Percentiles rank a stretch among this genome's conserved stretches.
phyloP scores from a whole-genome alignment of 805 yeast species.

The Scheffersomyces lignosus region DNA sequence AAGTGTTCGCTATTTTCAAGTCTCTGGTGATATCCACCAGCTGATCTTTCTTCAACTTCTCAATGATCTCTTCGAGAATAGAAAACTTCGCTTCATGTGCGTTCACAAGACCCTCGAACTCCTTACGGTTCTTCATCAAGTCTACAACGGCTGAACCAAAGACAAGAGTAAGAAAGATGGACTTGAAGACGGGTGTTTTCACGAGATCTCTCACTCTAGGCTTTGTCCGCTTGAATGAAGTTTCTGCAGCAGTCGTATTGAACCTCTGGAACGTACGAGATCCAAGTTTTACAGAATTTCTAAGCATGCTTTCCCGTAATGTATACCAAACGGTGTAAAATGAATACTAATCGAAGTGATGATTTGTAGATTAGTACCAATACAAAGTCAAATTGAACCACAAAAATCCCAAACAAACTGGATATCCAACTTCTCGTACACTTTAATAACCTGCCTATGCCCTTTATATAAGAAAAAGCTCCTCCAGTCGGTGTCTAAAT shows the following conservation, averaged over 20 bases:
- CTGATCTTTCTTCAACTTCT: slow-evolving; percentile 30
- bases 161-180: slow-evolving; percentile 35
- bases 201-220: slow-evolving; percentile 29
- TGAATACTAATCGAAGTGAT: too few species aligned
- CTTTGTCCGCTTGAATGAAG: slow-evolving; percentile 4
- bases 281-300: too few species aligned
- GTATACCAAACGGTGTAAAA: too few species aligned
- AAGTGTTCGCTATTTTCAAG: slow-evolving; percentile 40
- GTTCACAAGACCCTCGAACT: slow-evolving; percentile 41
- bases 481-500: too few species aligned
- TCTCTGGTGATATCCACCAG: slow-evolving; percentile 44
- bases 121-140: slow-evolving; percentile 44
- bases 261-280: too few species aligned
- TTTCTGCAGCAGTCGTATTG: not conserved
- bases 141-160: slow-evolving; percentile 50
- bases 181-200: slow-evolving; percentile 36
- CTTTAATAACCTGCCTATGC: too few species aligned
- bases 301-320: too few species aligned
- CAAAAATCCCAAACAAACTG: too few species aligned
- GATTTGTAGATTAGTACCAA: too few species aligned
- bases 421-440: too few species aligned
- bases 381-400: too few species aligned
- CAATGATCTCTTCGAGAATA: slow-evolving; percentile 31
- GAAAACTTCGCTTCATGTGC: slow-evolving; percentile 37
- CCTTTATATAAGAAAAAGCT: too few species aligned